phyloP scores from a whole-genome alignment of 2,329 filamentous ascomycete species.

The Teratosphaeria pseudoeucalypti region DNA sequence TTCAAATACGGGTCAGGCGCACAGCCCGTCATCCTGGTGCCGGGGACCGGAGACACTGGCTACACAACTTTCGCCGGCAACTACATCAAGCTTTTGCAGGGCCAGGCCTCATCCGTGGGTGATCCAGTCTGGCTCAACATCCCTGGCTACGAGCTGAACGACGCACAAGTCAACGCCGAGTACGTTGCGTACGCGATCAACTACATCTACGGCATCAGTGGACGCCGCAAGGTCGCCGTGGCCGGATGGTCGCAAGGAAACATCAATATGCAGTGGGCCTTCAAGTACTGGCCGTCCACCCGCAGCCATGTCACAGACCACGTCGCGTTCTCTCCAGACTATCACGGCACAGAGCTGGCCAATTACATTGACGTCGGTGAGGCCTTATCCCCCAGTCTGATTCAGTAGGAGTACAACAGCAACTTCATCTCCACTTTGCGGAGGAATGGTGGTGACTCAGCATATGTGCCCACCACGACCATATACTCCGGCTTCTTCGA shows the following conservation, averaged over 20 bases:
- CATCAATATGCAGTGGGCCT: slow-evolving; percentile 46
- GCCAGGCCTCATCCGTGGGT: slow-evolving; percentile 29
- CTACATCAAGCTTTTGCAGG: slow-evolving; percentile 39
- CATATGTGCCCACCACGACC: slow-evolving; percentile 46
- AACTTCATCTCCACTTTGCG: slow-evolving; percentile 36
- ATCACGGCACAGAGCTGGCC: slow-evolving; percentile 37
- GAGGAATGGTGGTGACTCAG: slow-evolving; percentile 37
- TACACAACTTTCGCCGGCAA: slow-evolving; percentile 37
- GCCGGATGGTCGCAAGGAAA: slow-evolving; percentile 49
- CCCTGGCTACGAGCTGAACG: slow-evolving; percentile 36
- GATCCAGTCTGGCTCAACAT: slow-evolving; percentile 49
- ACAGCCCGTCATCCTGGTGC: slow-evolving; percentile 30
- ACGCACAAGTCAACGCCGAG: slow-evolving; percentile 44
- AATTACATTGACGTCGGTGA: slow-evolving; percentile 23
- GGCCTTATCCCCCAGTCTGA: slow-evolving; percentile 28
- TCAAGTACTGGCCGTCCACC: slow-evolving; percentile 48
- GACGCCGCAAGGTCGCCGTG: slow-evolving; percentile 31
- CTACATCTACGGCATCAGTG: slow-evolving; percentile 39
- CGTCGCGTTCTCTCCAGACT: slow-evolving; percentile 44
- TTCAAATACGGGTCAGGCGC: slow-evolving; percentile 36
- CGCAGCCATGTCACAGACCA: slow-evolving; percentile 38
- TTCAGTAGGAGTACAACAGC: slow-evolving; percentile 39
- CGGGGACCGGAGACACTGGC: slow-evolving; percentile 43
- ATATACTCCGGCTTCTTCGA: slow-evolving; percentile 41
- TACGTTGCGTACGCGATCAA: slow-evolving; percentile 50